Base-by-base conservation (phyloP, 306 rosid genomes). In the Rubus parviflorus region DNA sequence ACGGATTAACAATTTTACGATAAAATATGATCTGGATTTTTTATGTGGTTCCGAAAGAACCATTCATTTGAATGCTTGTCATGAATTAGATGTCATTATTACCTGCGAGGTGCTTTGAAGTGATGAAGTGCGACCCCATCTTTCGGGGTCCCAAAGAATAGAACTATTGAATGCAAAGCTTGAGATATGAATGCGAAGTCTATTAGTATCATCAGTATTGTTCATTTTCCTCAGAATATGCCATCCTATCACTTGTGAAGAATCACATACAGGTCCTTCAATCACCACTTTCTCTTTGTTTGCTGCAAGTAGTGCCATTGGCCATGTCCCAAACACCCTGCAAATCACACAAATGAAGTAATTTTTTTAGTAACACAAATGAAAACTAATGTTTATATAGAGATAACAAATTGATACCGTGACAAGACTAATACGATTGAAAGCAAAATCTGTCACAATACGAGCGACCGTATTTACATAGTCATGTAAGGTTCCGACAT, bases 61-160 rank as follows among this genome's bases (percentile, higher is more conserved):
- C 2, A 30, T 30, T 0, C 22, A 64, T 64, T 38, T 40, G 30
- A 19, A 43, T 4, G 19, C 0, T 6, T 0, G 0, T 45, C 23
- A 4, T 9, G 23, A 8, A 3, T 56, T 54, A 0, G 41, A 71
- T 30, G 22, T 4, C 4, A 72, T 30, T 9, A 8, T 37, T 84
- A 92, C 98, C 98, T 92, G 97, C 14, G 95, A 88, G 45, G 88
- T 86, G 77, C 91, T 90, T 87, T 91, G 95, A 60, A 87, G 83
- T 49, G 99, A 85, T 2, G 97, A 92, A 84, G 92, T 88, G 63
- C 99, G 91, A 75, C 99, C 99, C 99, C 99, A 95, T 85, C 98
- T 87, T 81, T 95, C 97, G 3, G 97, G 97, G 74, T 95, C 97
- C 97, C 97, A 95, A 6, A 92, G 96, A 35, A 92, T 95, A 17